Percentiles rank a stretch among this genome's conserved stretches.
Evolutionary conservation across 495 filamentous ascomycete species (phyloP).

Genomic region (Glonium stellatum): DNA sequence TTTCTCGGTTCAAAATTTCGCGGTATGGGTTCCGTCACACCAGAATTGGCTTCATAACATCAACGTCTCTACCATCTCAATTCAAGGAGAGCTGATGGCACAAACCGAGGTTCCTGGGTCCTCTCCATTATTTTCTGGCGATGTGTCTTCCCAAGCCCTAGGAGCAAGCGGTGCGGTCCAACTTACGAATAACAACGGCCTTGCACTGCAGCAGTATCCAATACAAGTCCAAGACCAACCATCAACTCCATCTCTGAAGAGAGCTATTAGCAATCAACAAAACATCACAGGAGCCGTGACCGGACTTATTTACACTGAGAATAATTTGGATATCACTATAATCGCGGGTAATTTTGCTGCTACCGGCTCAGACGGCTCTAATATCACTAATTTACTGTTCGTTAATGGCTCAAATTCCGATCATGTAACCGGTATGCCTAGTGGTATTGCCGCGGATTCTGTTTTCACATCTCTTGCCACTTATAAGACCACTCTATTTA

Average conservation of each 20-base stretch:
- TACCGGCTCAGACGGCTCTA: conserved; percentile 58
- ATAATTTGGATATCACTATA: conserved; percentile 71
- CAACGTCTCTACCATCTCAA: conserved; percentile 53
- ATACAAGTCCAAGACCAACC: conserved; percentile 43
- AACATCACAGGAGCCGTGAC: conserved; percentile 58
- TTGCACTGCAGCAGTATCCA: conserved; percentile 50
- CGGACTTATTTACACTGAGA: conserved; percentile 66
- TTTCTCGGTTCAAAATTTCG: conserved; percentile 65
- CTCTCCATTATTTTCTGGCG: conserved; percentile 67
- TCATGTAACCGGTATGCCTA: conserved; percentile 61
- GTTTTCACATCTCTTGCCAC: conserved; percentile 66
- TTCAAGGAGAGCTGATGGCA: conserved; percentile 65
- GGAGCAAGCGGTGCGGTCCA: conserved; percentile 62
- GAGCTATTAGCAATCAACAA: conserved; percentile 44
- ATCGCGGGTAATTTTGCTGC: conserved; percentile 83
- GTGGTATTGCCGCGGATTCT: conserved; percentile 61
- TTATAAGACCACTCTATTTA: conserved; percentile 63
- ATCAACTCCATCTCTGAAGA: conserved; percentile 43
- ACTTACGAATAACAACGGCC: conserved; percentile 46
- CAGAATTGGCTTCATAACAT: conserved; percentile 86
- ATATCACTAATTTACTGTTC: conserved; percentile 70
- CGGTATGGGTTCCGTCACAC: conserved; percentile 86
- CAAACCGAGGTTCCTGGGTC: conserved; percentile 54
- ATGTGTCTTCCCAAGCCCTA: conserved; percentile 62
- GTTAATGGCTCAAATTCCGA: conserved; percentile 57